Evolutionary conservation across 2,329 filamentous ascomycete species (phyloP), one percentile per base, ranked within the genome.

Genomic region (Ophioceras dolichostomum): DNA sequence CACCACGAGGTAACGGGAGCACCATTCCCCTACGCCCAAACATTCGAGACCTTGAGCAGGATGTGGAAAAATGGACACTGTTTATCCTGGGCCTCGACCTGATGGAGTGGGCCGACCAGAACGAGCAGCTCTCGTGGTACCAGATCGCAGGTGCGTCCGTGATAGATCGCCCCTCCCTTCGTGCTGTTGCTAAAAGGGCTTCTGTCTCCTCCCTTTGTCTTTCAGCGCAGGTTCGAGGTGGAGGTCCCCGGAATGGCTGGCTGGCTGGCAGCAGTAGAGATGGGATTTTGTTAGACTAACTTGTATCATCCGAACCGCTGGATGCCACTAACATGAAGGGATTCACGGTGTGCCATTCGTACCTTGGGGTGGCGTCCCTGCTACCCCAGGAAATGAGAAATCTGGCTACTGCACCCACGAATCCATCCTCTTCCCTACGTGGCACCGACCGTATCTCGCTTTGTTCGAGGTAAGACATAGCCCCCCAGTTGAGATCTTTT

Each of bases 371-470:
- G 65, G 60, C 24, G 72, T 76, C 17, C 49, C 58, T 34, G 61
- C 66, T 38, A 61, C 58, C 2, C 50, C 63, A 3, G 73, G 71
- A 2, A 72, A 69, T 41, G 62, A 67, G 39, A 59, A 65, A 28
- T 64, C 69, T 13, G 85, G 84, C 35, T 93, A 87, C 54, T 93
- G 86, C 54, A 73, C 74, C 12, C 86, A 94, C 57, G 18, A 61
- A 18, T 83, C 81, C 2, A 74, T 79, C 29, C 61, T 91, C 13
- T 91, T 94, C 53, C 74, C 80, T 28, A 70, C 78, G 28, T 93
- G 86, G 86, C 86, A 94, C 64, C 73, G 86, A 35, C 82, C 84
- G 1, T 93, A 89, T 55, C 63, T 91, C 41, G 69, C 66, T 21
- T 54, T 76, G 36, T 73, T 72, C 40, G 72, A 76, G 62, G 72